A percentile compares a stretch with the other conserved stretches of the same genome.
phyloP scores from a whole-genome alignment of 441 rosid species.

The Biscutella laevigata region DNA sequence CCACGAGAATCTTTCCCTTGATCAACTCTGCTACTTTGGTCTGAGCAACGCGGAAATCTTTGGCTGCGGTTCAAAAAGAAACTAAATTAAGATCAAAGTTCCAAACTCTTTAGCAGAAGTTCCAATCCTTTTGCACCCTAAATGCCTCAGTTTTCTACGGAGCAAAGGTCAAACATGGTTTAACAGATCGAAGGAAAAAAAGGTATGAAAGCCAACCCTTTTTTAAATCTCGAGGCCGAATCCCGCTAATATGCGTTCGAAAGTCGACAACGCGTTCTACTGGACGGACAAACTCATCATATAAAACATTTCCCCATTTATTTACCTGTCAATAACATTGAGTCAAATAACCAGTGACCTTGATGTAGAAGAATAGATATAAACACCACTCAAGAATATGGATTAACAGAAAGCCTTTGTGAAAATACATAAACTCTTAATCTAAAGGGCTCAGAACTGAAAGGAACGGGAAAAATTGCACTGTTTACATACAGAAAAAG shows the following conservation, averaged over 20 bases:
- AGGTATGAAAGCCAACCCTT: constrained; percentile 42
- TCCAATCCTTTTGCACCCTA: not conserved
- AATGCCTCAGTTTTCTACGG: not conserved
- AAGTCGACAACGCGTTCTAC: constrained; percentile 81
- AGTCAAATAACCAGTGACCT: constrained; percentile 9
- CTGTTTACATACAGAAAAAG: not conserved
- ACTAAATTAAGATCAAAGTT: not conserved
- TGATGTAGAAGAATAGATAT: not conserved
- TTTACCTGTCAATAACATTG: constrained; percentile 63
- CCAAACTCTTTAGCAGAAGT: not conserved
- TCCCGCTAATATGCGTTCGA: constrained; percentile 81
- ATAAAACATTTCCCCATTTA: constrained; percentile 79
- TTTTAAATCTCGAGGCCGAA: constrained; percentile 70
- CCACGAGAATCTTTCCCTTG: constrained; percentile 75
- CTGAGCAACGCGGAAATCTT: constrained; percentile 66
- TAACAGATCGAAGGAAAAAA: not conserved
- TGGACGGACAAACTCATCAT: constrained; percentile 86
- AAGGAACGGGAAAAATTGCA: not conserved
- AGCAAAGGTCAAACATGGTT: not conserved
- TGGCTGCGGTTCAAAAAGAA: constrained; percentile 44
- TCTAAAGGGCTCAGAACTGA: not conserved
- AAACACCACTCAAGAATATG: not conserved
- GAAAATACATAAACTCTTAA: not conserved
- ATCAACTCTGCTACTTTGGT: constrained; percentile 75
- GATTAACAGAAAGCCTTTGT: not conserved